phyloP scores from a whole-genome alignment of 83 land plant genomes.

The Thuja plicata region DNA sequence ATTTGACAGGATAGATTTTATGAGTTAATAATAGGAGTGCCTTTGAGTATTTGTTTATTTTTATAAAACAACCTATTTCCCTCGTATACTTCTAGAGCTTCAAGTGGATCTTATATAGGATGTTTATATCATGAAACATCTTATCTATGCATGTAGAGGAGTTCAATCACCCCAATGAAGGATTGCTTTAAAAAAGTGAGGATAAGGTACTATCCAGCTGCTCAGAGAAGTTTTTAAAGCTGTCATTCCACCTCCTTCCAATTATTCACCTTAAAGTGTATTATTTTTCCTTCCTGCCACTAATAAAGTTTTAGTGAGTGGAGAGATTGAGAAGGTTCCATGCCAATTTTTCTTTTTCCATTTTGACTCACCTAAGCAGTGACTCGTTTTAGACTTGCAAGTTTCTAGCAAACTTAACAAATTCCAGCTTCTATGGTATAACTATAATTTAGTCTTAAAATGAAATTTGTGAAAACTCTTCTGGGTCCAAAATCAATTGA shows the following conservation, averaged over 20 bases:
- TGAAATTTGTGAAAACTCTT: no score
- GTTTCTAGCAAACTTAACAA: neutral
- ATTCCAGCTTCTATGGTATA: neutral
- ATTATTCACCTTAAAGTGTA: neutral
- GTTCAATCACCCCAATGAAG: neutral
- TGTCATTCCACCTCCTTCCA: neutral
- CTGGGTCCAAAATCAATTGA: neutral
- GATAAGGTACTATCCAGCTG: neutral
- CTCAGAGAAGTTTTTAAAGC: neutral
- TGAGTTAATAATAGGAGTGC: neutral
- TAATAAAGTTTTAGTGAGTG: neutral
- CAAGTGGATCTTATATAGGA: neutral
- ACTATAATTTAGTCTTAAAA: neutral
- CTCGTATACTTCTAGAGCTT: neutral
- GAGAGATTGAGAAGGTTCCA: no score
- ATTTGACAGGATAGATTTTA: neutral
- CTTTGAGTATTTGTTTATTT: neutral
- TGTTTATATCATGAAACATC: neutral
- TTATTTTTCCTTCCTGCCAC: neutral
- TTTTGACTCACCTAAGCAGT: neutral
- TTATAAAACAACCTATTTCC: neutral
- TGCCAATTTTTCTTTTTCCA: neutral
- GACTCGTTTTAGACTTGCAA: neutral
- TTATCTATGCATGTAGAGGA: neutral
- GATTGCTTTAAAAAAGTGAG: neutral